These are phyloP conservation scores for Verbena officinalis DNA, from an alignment of 257 asterid genomes.

Conservation along the genomic window DNA sequence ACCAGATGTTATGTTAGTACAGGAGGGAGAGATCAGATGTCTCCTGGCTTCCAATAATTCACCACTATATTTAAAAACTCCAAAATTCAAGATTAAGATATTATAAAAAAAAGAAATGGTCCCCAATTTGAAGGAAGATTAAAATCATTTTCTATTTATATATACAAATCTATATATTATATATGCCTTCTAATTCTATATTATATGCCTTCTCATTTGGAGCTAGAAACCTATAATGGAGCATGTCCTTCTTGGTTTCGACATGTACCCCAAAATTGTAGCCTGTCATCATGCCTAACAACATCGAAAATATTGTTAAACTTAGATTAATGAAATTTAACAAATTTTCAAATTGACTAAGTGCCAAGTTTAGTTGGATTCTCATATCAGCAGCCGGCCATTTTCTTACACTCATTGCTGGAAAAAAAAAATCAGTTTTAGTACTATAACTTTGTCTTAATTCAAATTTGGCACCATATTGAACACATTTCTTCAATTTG, in stretches of 20 bases:
- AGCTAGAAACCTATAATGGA: constrained; percentile 52
- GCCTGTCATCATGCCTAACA: constrained; percentile 43
- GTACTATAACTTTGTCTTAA: no score
- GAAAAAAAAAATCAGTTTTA: no score
- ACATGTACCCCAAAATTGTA: constrained; percentile 69
- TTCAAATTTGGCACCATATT: no score
- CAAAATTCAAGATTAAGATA: constrained; percentile 19
- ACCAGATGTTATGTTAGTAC: constrained; percentile 21
- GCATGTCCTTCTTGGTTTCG: constrained; percentile 62
- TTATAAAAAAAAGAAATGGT: constrained; percentile 30
- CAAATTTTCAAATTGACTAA: not conserved
- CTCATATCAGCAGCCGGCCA: constrained; percentile 9
- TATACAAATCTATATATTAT: constrained; percentile 1
- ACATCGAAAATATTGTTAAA: not conserved
- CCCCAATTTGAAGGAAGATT: constrained; percentile 38
- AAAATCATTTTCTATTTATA: not conserved
- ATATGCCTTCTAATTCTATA: no score
- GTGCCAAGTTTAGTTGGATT: constrained; percentile 19
- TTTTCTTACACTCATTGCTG: no score
- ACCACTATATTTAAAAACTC: constrained; percentile 21
- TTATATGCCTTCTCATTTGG: constrained; percentile 31
- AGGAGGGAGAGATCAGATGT: constrained; percentile 11
- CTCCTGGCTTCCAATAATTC: constrained; percentile 38
- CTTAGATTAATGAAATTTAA: not conserved
- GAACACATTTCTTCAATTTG: no score